Evolutionary conservation across 306 rosid genomes (phyloP), one percentile per base, ranked within the genome.

Genomic region (Fragaria nilgerrensis): DNA sequence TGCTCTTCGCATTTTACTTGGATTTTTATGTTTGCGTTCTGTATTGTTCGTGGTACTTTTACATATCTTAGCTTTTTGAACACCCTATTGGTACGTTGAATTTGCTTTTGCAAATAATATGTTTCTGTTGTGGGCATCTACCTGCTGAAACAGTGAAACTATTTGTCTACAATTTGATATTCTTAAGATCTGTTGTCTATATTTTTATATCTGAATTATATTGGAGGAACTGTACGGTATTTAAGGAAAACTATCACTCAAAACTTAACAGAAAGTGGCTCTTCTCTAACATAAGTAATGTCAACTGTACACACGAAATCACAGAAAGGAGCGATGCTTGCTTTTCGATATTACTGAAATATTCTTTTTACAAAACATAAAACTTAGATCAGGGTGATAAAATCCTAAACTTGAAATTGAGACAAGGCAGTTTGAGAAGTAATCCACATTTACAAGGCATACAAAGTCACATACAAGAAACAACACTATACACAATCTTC

Each of bases 1-100:
- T 29, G 39, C 70, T 34, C 56, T 52, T 77, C 65, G 2, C 70
- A 23, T 58, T 11, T 69, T 22, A 25, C 68, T 67, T 32, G 5
- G 81, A 71, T 85, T 50, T 80, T 82, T 75, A n/a, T 48, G 5
- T 36, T 27, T 74, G 70, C 70, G 10, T 73, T 17, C 0, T 58
- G 59, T 59, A 27, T 49, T 12, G 37, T 25, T 23, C 19, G 78
- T 43, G n/a, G n/a, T 27, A 16, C 22, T 62, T 44, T 7, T 19
- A 27, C 32, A 32, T 32, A 19, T 58, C 8, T 69, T 53, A 13
- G 67, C 47, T 47, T 37, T 25, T 14, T 29, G 43, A 63, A 58
- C 73, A 70, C 4, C 75, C 9, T 43, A 3, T 27, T 41, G 13
- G 16, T 65, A 50, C 16, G 17, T 78, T 73, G 64, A 36, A 68